Evolutionary conservation across 306 rosid genomes (phyloP).

Genomic region (Benincasa hispida): DNA sequence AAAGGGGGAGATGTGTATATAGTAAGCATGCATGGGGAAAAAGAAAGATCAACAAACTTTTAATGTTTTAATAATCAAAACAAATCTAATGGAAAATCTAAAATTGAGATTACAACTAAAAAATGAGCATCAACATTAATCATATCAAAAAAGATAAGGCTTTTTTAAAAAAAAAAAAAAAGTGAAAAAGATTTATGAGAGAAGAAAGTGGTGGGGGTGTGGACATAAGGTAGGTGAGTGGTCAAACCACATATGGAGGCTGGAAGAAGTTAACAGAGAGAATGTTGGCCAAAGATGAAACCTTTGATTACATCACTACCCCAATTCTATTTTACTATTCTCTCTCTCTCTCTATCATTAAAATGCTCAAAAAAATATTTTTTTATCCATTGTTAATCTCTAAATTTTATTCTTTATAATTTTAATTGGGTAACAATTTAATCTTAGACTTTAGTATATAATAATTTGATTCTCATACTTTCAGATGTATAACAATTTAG

Average conservation of each 20-base stretch:
- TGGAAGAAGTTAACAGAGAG: slow-evolving; percentile 1
- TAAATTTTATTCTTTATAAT: no score
- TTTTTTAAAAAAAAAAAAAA: not conserved
- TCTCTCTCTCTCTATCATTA: no score
- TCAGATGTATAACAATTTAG: no score
- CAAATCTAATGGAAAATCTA: not conserved
- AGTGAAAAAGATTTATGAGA: not conserved
- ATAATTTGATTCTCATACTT: no score
- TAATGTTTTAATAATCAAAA: not conserved
- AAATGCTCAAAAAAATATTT: no score
- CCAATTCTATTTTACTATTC: no score
- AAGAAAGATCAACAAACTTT: not conserved
- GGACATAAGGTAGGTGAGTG: slow-evolving; percentile 1
- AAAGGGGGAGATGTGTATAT: not conserved
- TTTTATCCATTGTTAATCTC: no score
- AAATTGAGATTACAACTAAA: not conserved
- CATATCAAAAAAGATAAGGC: not conserved
- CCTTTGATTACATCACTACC: not conserved
- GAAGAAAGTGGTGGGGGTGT: not conserved
- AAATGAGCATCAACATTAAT: not conserved
- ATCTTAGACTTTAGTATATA: no score
- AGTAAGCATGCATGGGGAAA: slow-evolving; percentile 3
- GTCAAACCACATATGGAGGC: not conserved
- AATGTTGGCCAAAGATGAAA: slow-evolving; percentile 1
- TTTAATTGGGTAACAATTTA: no score